phyloP scores from a whole-genome alignment of 352 stramenopile species.

The Halophytophthora polymorphica region DNA sequence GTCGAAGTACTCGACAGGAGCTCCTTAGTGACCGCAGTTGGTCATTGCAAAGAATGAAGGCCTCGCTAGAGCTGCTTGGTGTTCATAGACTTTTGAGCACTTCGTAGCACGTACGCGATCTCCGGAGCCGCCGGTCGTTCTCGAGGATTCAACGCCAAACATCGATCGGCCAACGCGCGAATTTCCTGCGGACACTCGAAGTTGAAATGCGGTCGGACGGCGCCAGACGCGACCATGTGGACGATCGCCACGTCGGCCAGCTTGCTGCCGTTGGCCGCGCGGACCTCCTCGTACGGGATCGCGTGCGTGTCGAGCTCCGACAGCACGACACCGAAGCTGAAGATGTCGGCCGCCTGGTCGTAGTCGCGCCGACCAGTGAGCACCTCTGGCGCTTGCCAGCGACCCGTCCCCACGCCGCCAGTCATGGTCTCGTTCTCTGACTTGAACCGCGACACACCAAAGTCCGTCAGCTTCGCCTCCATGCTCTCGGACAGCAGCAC shows the following conservation, averaged over 20 bases:
- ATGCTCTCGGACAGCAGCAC: conserved; percentile 9
- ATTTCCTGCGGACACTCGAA: conserved; percentile 14
- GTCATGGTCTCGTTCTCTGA: conserved; percentile 14
- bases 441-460: conserved; percentile 7
- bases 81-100: too few species aligned
- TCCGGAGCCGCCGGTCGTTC: conserved; percentile 15
- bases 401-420: conserved; percentile 14
- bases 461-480: conserved; percentile 21
- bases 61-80: too few species aligned
- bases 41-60: too few species aligned
- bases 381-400: conserved; percentile 19
- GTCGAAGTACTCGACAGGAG: too few species aligned
- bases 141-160: conserved; percentile 22
- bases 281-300: conserved; percentile 3
- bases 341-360: conserved; percentile 3
- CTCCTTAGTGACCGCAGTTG: too few species aligned
- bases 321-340: conserved; percentile 11
- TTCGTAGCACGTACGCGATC: conserved; percentile 14
- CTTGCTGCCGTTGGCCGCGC: background rate
- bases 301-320: conserved; percentile 9
- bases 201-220: conserved; percentile 1
- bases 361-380: conserved; percentile 3
- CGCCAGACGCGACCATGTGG: conserved; percentile 2
- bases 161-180: conserved; percentile 21
- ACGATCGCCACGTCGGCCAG: conserved; percentile 7